Conservation (phyloP, 805 yeast species). For the Yamadazyma sp. region DNA sequence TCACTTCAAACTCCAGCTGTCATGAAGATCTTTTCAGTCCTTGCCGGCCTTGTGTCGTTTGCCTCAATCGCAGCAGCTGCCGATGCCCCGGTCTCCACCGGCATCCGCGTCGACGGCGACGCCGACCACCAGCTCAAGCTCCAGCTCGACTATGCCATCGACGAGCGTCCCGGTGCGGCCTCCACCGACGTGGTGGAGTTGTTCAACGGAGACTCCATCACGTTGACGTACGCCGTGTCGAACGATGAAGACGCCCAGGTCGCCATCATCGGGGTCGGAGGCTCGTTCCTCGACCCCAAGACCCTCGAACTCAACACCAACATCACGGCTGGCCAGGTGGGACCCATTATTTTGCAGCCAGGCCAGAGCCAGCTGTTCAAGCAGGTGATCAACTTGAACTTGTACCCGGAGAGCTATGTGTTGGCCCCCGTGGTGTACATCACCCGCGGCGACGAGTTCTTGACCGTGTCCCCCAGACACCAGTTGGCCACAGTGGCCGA, state of each 20-base stretch:
- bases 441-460: constrained; percentile 47
- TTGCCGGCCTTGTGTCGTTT: constrained; percentile 13
- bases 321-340: constrained; percentile 62
- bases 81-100: constrained; percentile 4
- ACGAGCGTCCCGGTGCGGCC: constrained; percentile 42
- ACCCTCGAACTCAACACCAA: constrained; percentile 55
- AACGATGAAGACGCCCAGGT: constrained; percentile 59
- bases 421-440: constrained; percentile 62
- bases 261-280: constrained; percentile 67
- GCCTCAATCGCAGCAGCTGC: constrained; percentile 9
- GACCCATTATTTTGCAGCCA: constrained; percentile 53
- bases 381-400: constrained; percentile 60
- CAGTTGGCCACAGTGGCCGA: constrained; percentile 62
- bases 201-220: constrained; percentile 51
- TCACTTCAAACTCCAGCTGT: no score
- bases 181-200: constrained; percentile 43
- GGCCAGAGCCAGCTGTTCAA: constrained; percentile 51
- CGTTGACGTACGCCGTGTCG: constrained; percentile 50
- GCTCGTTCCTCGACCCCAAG: constrained; percentile 56
- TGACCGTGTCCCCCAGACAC: constrained; percentile 56
- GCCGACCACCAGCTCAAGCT: constrained; percentile 9
- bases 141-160: constrained; percentile 41
- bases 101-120: not conserved
- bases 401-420: constrained; percentile 56
- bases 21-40: constrained; percentile 20